Conservation (phyloP, 495 filamentous ascomycete genomes). For the Aspergillus conjunctus region DNA sequence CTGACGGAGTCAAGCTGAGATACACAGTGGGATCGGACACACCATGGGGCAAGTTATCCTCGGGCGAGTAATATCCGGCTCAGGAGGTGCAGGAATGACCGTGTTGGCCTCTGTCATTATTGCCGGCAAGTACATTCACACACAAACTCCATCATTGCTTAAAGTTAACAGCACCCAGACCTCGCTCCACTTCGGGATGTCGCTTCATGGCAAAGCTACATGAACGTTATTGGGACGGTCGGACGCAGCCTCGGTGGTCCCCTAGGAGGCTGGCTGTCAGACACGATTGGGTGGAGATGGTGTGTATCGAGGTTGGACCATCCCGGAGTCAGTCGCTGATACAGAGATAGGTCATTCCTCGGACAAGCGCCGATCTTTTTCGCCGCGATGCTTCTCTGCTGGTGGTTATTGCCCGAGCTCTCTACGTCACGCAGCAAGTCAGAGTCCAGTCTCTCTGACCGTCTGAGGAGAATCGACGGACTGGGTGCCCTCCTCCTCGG, state of each 20-base stretch:
- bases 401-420: slow-evolving; percentile 9
- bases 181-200: slow-evolving; percentile 62
- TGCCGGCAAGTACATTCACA: background rate
- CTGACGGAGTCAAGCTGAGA: background rate
- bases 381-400: slow-evolving; percentile 53
- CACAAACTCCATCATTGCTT: background rate
- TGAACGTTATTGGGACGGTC: slow-evolving; percentile 62
- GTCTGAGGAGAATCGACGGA: background rate
- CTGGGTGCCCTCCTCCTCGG: slow-evolving; percentile 21
- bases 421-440: background rate
- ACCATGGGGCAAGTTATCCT: background rate
- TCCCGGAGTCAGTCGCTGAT: background rate
- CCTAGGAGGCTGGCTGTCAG: slow-evolving; percentile 62
- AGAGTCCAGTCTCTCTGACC: background rate
- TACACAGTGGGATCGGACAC: background rate
- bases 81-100: background rate
- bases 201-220: slow-evolving; percentile 64
- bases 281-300: slow-evolving; percentile 68
- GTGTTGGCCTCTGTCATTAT: background rate
- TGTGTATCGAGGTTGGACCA: slow-evolving; percentile 21
- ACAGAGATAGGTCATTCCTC: slow-evolving; percentile 53
- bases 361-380: slow-evolving; percentile 56
- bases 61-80: background rate
- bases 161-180: slow-evolving; percentile 38
- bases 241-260: slow-evolving; percentile 64